Evolutionary conservation across 164 flowering plant species (phyloP), one percentile per base, ranked within the genome.

Genomic region (Macadamia tetraphylla): DNA sequence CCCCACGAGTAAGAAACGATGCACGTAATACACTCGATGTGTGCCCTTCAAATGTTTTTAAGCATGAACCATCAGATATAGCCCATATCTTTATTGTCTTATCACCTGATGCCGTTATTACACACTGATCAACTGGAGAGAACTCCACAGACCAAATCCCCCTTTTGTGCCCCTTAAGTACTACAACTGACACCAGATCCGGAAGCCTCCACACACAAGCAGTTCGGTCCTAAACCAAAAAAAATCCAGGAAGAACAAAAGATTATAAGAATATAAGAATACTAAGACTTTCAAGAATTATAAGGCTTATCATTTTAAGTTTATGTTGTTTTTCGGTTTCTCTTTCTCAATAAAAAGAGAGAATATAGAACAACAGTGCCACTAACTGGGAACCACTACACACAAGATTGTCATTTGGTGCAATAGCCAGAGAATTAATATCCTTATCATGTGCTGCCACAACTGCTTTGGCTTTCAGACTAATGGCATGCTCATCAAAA

Each of bases 21-120:
- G 90, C 97, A 74, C 89, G 87, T 64, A 88, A 68, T 43, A 94
- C 97, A 79, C 91, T 88, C 51, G 97, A 81, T 64, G 92, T 86
- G 70, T 94, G 99, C 32, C 97, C 99, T 78, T 92, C 95, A 81
- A 94, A 94, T 70, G 97, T 94, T 85, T 85, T 90, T 68, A 94
- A 76, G 82, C 99, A 94, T 14, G 97, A 84, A 65, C 97, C 97
- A 82, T 90, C 95, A 74, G 92, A 77, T 73, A 91, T 84, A 61
- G 92, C 85, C 99, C 99, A 94, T 69, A 94, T 84, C 78, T 86
- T 94, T 60, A 94, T 79, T 32, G 97, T 90, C 73, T 86, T 90
- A 76, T 94, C 99, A 72, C 89, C 99, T 56, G 99, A 94, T 58
- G 97, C 88, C 29, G 99, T 94, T 40, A 94, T 67, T 42, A 94